Percentiles rank a stretch among this genome's conserved stretches.
Evolutionary conservation across 768 basidiomycete genomes (phyloP).

Genomic region (Mycena chlorophos): DNA sequence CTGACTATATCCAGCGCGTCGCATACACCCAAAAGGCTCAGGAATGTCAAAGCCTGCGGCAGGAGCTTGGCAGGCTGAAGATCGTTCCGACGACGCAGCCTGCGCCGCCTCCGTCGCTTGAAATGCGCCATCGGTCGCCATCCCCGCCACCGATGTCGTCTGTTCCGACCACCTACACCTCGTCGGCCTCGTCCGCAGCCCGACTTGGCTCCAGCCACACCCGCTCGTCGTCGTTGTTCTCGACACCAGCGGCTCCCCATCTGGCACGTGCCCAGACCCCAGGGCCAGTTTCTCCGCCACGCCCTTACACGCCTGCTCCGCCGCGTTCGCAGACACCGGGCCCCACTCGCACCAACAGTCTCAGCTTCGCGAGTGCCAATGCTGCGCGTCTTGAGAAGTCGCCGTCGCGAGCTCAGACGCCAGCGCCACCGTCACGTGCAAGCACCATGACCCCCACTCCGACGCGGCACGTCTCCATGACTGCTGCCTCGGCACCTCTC

Average conservation of each 20-base stretch:
- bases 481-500: slow-evolving; percentile 30
- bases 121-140: slow-evolving; percentile 32
- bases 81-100: slow-evolving; percentile 45
- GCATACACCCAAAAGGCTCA: slow-evolving; percentile 67
- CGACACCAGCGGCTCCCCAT: slow-evolving; percentile 44
- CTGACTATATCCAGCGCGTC: slow-evolving; percentile 44
- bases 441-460: slow-evolving; percentile 37
- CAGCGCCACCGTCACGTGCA: slow-evolving; percentile 42
- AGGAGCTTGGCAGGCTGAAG: slow-evolving; percentile 62
- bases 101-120: slow-evolving; percentile 27
- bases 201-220: slow-evolving; percentile 55
- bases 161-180: slow-evolving; percentile 34
- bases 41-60: slow-evolving; percentile 67
- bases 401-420: slow-evolving; percentile 41
- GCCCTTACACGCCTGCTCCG: slow-evolving; percentile 43
- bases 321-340: slow-evolving; percentile 33
- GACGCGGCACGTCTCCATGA: slow-evolving; percentile 40
- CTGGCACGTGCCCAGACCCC: slow-evolving; percentile 35
- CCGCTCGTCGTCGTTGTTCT: slow-evolving; percentile 59
- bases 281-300: slow-evolving; percentile 32
- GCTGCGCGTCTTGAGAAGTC: slow-evolving; percentile 21
- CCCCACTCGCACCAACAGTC: slow-evolving; percentile 20
- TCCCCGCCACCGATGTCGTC: slow-evolving; percentile 37
- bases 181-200: slow-evolving; percentile 37
- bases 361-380: slow-evolving; percentile 25